Conservation (phyloP, 768 basidiomycete genomes). For the Rubroboletus satanas region DNA sequence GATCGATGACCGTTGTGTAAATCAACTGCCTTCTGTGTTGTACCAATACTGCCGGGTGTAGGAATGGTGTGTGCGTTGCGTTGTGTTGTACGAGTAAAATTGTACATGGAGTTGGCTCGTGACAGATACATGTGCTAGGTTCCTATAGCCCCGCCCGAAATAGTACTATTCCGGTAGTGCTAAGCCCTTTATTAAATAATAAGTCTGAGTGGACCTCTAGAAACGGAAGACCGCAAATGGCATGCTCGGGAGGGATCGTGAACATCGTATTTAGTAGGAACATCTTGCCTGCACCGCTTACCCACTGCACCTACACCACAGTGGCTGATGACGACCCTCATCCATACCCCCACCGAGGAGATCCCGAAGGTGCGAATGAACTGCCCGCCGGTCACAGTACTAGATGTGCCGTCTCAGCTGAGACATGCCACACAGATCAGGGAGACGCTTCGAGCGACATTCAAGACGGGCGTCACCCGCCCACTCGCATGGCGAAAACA, state of each 20-base stretch:
- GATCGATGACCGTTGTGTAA: not conserved
- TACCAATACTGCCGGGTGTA: constrained; percentile 2
- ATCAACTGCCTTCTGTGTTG: not conserved
- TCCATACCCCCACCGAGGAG: constrained; percentile 19
- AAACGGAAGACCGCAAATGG: too few relatives aligned
- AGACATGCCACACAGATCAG: constrained; percentile 27
- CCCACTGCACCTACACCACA: too few relatives aligned
- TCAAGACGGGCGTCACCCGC: constrained; percentile 47
- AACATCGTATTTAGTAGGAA: too few relatives aligned
- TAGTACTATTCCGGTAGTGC: too few relatives aligned
- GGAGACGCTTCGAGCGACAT: constrained; percentile 41
- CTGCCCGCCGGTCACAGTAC: not conserved
- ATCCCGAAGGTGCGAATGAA: constrained; percentile 23
- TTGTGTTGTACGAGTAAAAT: not conserved
- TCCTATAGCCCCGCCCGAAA: too few relatives aligned
- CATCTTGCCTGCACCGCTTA: too few relatives aligned
- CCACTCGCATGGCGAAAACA: constrained; percentile 57
- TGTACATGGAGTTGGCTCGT: not conserved
- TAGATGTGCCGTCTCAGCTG: not conserved
- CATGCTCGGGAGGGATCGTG: too few relatives aligned
- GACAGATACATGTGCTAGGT: not conserved
- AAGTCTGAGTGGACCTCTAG: too few relatives aligned
- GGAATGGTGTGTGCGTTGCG: not conserved
- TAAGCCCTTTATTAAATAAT: too few relatives aligned
- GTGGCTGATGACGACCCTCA: constrained; percentile 8